Base-by-base conservation (phyloP, 352 stramenopile species). In the Globisporangium parvum region DNA sequence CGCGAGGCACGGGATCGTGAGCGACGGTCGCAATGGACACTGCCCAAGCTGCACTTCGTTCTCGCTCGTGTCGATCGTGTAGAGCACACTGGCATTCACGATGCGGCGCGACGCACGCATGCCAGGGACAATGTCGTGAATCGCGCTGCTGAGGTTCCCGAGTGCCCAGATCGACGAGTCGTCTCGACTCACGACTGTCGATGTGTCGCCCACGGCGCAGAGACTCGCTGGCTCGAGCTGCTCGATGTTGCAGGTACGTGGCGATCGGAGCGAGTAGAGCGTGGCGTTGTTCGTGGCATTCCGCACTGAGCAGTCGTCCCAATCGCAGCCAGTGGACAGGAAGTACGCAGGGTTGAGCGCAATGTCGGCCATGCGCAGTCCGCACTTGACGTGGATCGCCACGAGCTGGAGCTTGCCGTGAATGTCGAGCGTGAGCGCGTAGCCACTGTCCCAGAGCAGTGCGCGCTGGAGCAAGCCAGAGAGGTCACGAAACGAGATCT, bases 371-470 rank as follows among this genome's bases (percentile, higher is more conserved):
- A 88, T 90, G 5, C 60, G 2, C 69, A 73, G 42, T 71, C 62
- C 15, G 66, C 61, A 62, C 77, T 88, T 20, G 62, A 60, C 12
- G 77, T 86, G 53, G 71, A 74, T 55, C 6, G 62, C 60, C 5
- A 66, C 63, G n/a, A 66, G 47, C 23, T 47, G 47, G 31, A 42
- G 37, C 17, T 54, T 53, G 12, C 31, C 59, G 40, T 60, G 85
- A n/a, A 88, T 53, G 11, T 60, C 33, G 15, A 63, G 64, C 47
- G 65, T 62, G 35, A 86, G 77, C 40, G 88, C 77, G 47, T 78
- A 81, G 39, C 77, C 79, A 0, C 71, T 67, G 67, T 90, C 79
- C 79, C 79, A 90, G 48, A 90, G 69, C 55, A 90, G 60, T 42
- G 79, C 79, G 57, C 79, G 79, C 57, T 90, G 79, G 54, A 81